These are phyloP conservation scores for Dendrocalamus sinicus DNA, from an alignment of 176 grass and related monocot species.

Conservation along the genomic window DNA sequence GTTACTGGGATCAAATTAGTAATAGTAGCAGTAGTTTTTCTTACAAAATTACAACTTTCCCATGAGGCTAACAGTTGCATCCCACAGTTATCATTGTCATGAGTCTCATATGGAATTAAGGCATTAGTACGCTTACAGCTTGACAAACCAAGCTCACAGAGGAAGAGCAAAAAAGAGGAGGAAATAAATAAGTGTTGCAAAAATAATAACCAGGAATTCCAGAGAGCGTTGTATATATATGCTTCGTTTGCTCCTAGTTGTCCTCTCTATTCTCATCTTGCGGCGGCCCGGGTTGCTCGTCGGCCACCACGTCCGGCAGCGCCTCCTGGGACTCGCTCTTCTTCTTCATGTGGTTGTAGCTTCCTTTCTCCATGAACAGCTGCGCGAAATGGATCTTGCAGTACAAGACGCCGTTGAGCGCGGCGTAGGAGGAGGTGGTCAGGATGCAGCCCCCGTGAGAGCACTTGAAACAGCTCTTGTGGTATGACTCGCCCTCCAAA, in stretches of 20 bases:
- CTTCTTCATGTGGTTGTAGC: constrained; percentile 91
- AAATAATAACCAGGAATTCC: constrained; percentile 3
- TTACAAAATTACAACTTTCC: constrained; percentile 34
- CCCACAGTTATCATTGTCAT: constrained; percentile 39
- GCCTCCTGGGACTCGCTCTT: constrained; percentile 53
- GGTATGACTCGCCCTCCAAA: constrained; percentile 80
- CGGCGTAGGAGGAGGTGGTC: constrained; percentile 86
- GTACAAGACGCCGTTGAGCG: constrained; percentile 89
- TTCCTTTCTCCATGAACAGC: constrained; percentile 98
- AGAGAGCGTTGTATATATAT: background rate
- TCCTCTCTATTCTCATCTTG: constrained; percentile 50
- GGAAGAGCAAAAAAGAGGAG: constrained; percentile 15
- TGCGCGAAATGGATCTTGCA: constrained; percentile 96
- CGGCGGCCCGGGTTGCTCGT: constrained; percentile 31
- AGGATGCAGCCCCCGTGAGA: constrained; percentile 82
- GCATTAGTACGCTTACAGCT: constrained; percentile 30
- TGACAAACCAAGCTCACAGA: constrained; percentile 44
- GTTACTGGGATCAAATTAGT: background rate
- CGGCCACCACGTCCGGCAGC: constrained; percentile 45
- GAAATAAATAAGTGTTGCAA: constrained; percentile 8
- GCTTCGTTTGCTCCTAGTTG: constrained; percentile 44
- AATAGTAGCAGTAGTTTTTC: background rate
- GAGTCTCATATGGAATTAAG: constrained; percentile 32
- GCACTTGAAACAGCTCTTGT: constrained; percentile 96
- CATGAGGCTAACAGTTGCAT: constrained; percentile 25